Conservation (phyloP, 768 basidiomycete species). For the Phallus indusiatus region DNA sequence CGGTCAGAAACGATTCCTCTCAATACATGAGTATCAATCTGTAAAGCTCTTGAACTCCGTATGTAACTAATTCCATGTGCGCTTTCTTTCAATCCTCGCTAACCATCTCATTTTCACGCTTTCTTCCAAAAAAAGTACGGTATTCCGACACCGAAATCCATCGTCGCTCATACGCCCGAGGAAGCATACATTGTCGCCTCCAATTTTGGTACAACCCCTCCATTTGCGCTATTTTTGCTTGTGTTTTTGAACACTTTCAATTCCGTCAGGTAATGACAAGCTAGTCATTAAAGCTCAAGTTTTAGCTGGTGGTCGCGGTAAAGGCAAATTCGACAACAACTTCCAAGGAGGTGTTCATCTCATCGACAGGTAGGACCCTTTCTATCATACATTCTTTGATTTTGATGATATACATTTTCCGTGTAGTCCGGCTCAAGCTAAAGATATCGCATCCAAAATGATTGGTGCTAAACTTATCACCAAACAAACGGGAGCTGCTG, state of each 20-base stretch:
- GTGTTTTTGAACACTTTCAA: background rate
- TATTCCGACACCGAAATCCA: constrained; percentile 87
- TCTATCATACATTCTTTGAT: constrained; percentile 13
- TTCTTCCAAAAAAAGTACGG: constrained; percentile 67
- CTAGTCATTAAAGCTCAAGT: constrained; percentile 99
- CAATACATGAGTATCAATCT: constrained; percentile 98
- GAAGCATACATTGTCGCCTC: constrained; percentile 88
- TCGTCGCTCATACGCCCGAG: constrained; percentile 76
- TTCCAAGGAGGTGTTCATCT: constrained; percentile 97
- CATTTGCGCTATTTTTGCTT: constrained; percentile 2
- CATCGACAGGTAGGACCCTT: constrained; percentile 59
- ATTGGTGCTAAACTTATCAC: constrained; percentile 92
- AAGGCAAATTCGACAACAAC: constrained; percentile 93
- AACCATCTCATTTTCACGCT: background rate
- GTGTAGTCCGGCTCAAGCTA: constrained; percentile 74
- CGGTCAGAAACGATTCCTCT: constrained; percentile 84
- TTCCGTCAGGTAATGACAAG: constrained; percentile 48
- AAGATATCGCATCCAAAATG: constrained; percentile 86
- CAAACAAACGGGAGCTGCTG: constrained; percentile 92
- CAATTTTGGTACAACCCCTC: constrained; percentile 58
- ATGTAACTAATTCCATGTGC: constrained; percentile 15
- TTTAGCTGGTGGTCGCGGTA: constrained; percentile 95
- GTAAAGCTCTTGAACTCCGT: constrained; percentile 92
- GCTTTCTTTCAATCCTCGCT: background rate
- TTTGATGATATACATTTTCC: background rate